Evolutionary conservation across 257 asterid genomes (phyloP).

Genomic region (Fraxinus americana): DNA sequence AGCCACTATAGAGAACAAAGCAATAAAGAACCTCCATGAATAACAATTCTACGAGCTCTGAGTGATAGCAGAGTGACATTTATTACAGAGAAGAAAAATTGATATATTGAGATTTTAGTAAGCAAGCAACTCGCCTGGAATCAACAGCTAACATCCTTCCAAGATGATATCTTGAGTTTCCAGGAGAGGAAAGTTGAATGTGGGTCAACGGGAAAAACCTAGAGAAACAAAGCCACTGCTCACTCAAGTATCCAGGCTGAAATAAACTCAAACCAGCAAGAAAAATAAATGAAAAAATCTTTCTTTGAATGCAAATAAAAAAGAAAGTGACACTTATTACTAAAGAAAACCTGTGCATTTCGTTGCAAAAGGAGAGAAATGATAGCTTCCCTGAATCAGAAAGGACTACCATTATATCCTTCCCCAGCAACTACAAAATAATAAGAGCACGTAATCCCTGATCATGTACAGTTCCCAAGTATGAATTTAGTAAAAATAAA

Average conservation of each 20-base stretch:
- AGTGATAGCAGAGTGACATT: conserved; percentile 37
- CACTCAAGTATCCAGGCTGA: conserved; percentile 18
- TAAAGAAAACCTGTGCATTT: conserved; percentile 81
- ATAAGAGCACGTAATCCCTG: conserved; percentile 24
- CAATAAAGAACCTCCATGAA: conserved; percentile 44
- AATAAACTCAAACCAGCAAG: conserved; percentile 25
- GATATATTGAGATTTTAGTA: conserved; percentile 19
- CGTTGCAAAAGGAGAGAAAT: conserved; percentile 79
- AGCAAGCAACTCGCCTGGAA: conserved; percentile 61
- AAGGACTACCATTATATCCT: conserved; percentile 71
- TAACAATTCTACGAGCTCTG: conserved; percentile 42
- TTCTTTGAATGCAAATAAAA: background rate
- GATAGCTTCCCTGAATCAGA: conserved; percentile 99
- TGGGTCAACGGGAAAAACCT: conserved; percentile 82
- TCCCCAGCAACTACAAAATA: conserved; percentile 60
- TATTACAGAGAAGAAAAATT: conserved; percentile 21
- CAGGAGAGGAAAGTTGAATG: conserved; percentile 73
- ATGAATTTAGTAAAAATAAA: conserved; percentile 19
- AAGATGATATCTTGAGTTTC: conserved; percentile 74
- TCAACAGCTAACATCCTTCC: conserved; percentile 95
- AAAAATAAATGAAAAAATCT: conserved; percentile 3
- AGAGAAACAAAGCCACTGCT: conserved; percentile 26
- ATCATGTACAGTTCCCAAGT: conserved; percentile 13
- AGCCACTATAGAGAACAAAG: conserved; percentile 77
- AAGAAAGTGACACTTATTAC: conserved; percentile 11